Base-by-base conservation (phyloP, 768 basidiomycete genomes). In the Pisolithus tinctorius region DNA sequence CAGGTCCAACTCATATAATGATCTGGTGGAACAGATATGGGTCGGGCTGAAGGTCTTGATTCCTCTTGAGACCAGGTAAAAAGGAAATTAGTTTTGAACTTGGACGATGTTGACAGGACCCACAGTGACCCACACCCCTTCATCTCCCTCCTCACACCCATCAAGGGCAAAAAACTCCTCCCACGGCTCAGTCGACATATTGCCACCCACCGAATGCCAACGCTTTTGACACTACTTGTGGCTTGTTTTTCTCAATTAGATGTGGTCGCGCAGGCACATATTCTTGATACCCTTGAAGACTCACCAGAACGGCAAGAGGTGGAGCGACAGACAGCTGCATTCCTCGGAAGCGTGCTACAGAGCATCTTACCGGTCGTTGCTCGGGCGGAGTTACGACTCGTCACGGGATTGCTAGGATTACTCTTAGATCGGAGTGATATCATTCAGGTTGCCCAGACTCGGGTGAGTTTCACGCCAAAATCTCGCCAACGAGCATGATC, bases 231-330 rank as follows among this genome's bases (percentile, higher is more conserved):
- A 1, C 83, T 98, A 25, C 78, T 98, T 34, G 85, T 96, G 45
- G 94, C 94, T 0, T 95, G 92, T 62, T 98, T 97, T 72, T 82
- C 80, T 53, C 93, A 97, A 65, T 77, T 98, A 50, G 95, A 97
- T 63, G 92, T 98, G 16, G 85, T 98, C 46, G 76, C 77, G 57
- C 74, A 89, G 47, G 88, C 93, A 4, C 80, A 81, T 37, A 55
- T 86, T 16, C 79, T 88, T 34, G 95, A 88, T 64, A 70, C 77
- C 1, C 61, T 80, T 0, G 76, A 86, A 54, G 83, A 88, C 56
- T 78, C 78, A 6, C 59, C 70, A 3, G 82, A 82, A 58, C 77
- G 79, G 43, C 71, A 73, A 40, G 88, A 91, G 34, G 79, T 86
- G 13, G 93, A 96, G 58, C 74, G 77, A n/a, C 90, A 95, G 67